Base-by-base conservation (phyloP, 2,329 filamentous ascomycete species). In the Venturia effusa region DNA sequence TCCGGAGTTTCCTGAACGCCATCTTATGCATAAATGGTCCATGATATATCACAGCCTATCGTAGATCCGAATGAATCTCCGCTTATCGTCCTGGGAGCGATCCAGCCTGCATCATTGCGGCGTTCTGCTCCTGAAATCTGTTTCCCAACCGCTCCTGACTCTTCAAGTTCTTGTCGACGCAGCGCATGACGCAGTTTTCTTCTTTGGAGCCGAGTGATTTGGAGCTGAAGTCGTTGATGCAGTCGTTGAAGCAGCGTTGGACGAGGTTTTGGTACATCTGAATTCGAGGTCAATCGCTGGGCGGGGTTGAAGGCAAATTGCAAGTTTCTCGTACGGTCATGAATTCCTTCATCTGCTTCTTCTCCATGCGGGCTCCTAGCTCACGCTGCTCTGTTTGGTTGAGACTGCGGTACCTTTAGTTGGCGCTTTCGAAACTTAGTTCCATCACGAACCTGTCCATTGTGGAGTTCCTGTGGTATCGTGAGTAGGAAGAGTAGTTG, bases 321-420 rank as follows among this genome's bases (percentile, higher is more conserved):
- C 6, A 11, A 24, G 55, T 24, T 22, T 39, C 30, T 82, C 90
- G 71, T 83, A 97, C 94, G 72, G 86, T 89, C 88, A 97, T 96
- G 75, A 99, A 97, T 76, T 97, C 93, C 81, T 96, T 96, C 83
- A 99, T 90, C 80, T 99, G 94, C 80, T 94, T 95, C 80, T 90
- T 89, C 82, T 97, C 92, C 85, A 99, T 92, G 78, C 94, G 91
- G 79, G 85, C 80, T 79, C 96, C 88, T 74, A 99, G 89, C 83
- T 94, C 90, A 80, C 90, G 89, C 82, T 95, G 90, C 83, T 97
- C 93, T 71, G 85, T 77, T 71, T 83, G 75, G 70, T 84, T 90
- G 75, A 96, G 88, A 70, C 86, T 88, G 71, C 61, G 66, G 40
- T 41, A 62, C 45, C 24, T 22, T 61, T 64, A 63, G 62, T 62